These are phyloP conservation scores for Detonula confervacea DNA, from an alignment of 352 stramenopile species.

Conservation along the genomic window DNA sequence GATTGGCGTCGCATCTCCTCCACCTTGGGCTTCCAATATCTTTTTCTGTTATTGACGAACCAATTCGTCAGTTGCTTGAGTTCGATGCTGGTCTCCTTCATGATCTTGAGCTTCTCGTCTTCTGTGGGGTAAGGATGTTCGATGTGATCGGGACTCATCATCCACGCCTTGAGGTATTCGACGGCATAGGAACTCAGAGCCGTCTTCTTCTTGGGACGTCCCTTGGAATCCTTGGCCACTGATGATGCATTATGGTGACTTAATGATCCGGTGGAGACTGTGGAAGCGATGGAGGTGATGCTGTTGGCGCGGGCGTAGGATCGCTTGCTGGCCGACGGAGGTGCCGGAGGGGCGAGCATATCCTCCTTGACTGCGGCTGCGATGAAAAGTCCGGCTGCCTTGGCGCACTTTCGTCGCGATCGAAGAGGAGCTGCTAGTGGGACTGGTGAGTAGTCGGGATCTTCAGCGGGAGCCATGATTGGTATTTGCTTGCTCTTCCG, in stretches of 20 bases:
- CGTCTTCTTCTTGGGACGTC: neutral
- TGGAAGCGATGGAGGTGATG: neutral
- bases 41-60: conserved; percentile 79
- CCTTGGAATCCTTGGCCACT: neutral
- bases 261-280: neutral
- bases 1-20: conserved; percentile 25
- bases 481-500: too few species aligned
- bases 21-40: conserved; percentile 66
- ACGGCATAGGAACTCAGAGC: neutral
- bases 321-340: neutral
- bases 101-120: conserved; percentile 58
- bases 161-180: conserved; percentile 64
- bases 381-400: neutral
- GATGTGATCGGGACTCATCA: conserved; percentile 62
- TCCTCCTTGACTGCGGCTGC: neutral
- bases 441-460: too few species aligned
- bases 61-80: conserved; percentile 80
- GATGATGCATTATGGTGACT: neutral
- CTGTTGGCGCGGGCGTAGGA: neutral
- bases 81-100: conserved; percentile 62
- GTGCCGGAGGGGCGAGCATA: neutral
- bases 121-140: conserved; percentile 65
- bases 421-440: too few species aligned
- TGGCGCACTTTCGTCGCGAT: neutral
- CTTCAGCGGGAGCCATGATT: too few species aligned